A percentile compares a stretch with the other conserved stretches of the same genome.
phyloP scores from a whole-genome alignment of 306 rosid genomes.

The Mimosa pudica region DNA sequence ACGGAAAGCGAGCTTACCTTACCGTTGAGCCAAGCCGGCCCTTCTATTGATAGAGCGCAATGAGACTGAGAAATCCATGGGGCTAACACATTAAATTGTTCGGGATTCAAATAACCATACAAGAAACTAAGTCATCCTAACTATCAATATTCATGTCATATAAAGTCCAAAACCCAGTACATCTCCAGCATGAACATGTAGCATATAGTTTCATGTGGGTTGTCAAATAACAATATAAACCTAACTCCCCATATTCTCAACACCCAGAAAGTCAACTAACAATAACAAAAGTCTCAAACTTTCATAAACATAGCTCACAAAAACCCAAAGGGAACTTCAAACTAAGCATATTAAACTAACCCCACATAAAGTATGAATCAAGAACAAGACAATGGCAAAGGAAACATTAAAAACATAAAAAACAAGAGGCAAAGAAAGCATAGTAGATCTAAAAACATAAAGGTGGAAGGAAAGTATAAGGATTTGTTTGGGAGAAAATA shows the following conservation, averaged over 20 bases:
- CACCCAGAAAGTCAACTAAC: conserved; percentile 10
- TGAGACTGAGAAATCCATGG: neutral
- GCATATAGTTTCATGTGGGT: neutral
- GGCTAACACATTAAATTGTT: neutral
- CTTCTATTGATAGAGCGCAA: neutral
- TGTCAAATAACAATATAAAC: neutral
- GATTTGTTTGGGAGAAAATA: too few relatives aligned
- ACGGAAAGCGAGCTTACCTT: too few relatives aligned
- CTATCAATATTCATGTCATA: too few relatives aligned
- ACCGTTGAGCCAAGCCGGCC: too few relatives aligned
- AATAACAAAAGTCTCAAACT: neutral
- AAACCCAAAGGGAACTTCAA: conserved; percentile 9
- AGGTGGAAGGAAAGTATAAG: too few relatives aligned
- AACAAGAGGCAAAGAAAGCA: neutral
- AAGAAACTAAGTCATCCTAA: too few relatives aligned
- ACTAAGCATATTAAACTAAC: conserved; percentile 7
- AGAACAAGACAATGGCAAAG: neutral
- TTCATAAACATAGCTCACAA: neutral
- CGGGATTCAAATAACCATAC: too few relatives aligned
- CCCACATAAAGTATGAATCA: conserved; percentile 24
- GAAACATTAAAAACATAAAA: neutral
- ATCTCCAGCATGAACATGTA: conserved; percentile 12
- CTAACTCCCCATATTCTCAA: neutral
- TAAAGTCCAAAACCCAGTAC: neutral
- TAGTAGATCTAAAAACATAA: conserved; percentile 26